These are phyloP conservation scores for Eucalyptus viminalis DNA, from an alignment of 345 rosid genomes.

Conservation along the genomic window DNA sequence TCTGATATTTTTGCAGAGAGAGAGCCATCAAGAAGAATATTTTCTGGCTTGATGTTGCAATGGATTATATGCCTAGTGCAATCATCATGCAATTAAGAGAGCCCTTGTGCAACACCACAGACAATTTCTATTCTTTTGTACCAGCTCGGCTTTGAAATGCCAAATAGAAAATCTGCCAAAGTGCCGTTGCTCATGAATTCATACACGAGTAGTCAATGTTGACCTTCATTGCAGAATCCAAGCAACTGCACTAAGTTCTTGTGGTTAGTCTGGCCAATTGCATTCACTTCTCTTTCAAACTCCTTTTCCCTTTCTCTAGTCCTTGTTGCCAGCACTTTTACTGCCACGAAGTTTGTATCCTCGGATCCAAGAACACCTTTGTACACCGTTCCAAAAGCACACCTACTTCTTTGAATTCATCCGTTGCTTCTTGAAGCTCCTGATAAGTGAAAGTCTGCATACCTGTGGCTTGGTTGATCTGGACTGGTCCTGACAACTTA, in stretches of 20 bases:
- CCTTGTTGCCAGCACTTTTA: no score
- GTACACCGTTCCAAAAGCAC: no score
- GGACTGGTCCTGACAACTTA: no score
- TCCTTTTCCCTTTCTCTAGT: no score
- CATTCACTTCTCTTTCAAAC: not conserved
- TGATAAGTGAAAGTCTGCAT: no score
- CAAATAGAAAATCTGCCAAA: not conserved
- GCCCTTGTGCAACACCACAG: not conserved
- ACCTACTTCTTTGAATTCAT: no score
- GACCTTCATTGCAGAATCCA: constrained; percentile 12
- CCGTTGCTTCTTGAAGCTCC: no score
- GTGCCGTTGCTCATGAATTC: constrained; percentile 13
- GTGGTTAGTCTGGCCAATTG: constrained; percentile 14
- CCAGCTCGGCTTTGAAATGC: not conserved
- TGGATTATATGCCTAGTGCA: not conserved
- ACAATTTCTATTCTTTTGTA: not conserved
- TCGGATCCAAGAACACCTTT: no score
- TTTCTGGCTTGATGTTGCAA: not conserved
- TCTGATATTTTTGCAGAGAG: not conserved
- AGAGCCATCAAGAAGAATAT: not conserved
- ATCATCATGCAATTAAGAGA: constrained; percentile 8
- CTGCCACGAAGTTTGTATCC: no score
- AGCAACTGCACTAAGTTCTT: constrained; percentile 14
- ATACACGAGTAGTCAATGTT: constrained; percentile 4
- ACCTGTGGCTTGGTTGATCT: rapidly evolving